These are phyloP conservation scores for Inosperma sp. DNA, from an alignment of 768 basidiomycete species.

Conservation along the genomic window DNA sequence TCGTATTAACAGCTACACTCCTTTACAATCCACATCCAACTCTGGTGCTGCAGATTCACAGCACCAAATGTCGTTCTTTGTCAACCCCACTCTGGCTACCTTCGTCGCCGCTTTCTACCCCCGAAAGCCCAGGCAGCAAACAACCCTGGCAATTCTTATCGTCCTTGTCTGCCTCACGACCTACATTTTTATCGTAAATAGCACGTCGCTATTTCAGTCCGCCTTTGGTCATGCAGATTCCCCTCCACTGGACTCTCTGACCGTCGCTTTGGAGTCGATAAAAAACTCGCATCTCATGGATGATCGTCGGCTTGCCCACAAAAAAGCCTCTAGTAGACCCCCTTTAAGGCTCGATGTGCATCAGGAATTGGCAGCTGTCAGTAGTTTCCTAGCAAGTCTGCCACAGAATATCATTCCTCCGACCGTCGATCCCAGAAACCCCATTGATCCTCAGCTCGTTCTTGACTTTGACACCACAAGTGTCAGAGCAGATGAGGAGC, in stretches of 20 bases:
- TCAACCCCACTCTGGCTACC: conserved; percentile 21
- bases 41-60: neutral
- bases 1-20: conserved; percentile 29
- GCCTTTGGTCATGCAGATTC: conserved; percentile 26
- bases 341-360: conserved; percentile 45
- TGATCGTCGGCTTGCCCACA: conserved; percentile 19
- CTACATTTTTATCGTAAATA: conserved; percentile 53
- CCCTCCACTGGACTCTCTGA: conserved; percentile 31
- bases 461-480: conserved; percentile 80
- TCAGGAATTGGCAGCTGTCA: conserved; percentile 72
- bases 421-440: conserved; percentile 53
- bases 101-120: conserved; percentile 34
- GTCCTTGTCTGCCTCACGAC: conserved; percentile 46
- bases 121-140: conserved; percentile 48
- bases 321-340: conserved; percentile 25
- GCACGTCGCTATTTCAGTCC: conserved; percentile 32
- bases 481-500: conserved; percentile 54
- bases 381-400: conserved; percentile 67
- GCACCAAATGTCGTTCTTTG: conserved; percentile 14
- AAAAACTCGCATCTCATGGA: conserved; percentile 36
- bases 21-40: conserved; percentile 24
- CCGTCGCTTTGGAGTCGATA: conserved; percentile 32
- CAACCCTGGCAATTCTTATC: conserved; percentile 51
- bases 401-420: conserved; percentile 72
- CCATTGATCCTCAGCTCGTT: conserved; percentile 77